Evolutionary conservation across 306 rosid species (phyloP).

Genomic region (Vigna angularis): DNA sequence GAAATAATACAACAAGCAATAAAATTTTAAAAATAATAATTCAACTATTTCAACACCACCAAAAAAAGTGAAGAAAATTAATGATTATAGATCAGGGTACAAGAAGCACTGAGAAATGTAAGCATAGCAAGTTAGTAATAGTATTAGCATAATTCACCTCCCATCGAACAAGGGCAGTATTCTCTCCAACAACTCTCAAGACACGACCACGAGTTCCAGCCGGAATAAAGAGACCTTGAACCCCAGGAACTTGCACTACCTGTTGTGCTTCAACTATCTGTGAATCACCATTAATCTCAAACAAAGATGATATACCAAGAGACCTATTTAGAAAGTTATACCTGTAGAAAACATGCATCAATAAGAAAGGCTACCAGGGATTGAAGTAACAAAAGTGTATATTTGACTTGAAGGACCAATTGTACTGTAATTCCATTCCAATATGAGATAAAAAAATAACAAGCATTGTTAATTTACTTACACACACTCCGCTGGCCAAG

Average conservation of each 20-base stretch:
- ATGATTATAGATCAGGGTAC: constrained; percentile 15
- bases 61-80: constrained; percentile 11
- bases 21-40: background rate
- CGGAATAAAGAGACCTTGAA: constrained; percentile 85
- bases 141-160: constrained; percentile 64
- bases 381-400: background rate
- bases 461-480: constrained; percentile 55
- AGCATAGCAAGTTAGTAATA: constrained; percentile 11
- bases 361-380: constrained; percentile 39
- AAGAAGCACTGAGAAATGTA: constrained; percentile 22
- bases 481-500: constrained; percentile 98
- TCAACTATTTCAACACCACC: constrained; percentile 18
- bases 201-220: constrained; percentile 75
- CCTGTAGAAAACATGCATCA: constrained; percentile 60
- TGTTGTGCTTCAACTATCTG: constrained; percentile 60
- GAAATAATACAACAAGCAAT: constrained; percentile 33
- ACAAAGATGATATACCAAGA: constrained; percentile 80
- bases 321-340: constrained; percentile 85
- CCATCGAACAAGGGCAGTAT: constrained; percentile 93
- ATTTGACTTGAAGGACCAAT: constrained; percentile 24
- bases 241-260: constrained; percentile 74
- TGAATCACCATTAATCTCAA: constrained; percentile 62
- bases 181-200: constrained; percentile 67
- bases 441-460: constrained; percentile 39
- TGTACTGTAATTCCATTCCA: constrained; percentile 32